These are phyloP conservation scores for Onygenales sp. DNA, from an alignment of 2,329 filamentous ascomycete genomes.

Conservation along the genomic window DNA sequence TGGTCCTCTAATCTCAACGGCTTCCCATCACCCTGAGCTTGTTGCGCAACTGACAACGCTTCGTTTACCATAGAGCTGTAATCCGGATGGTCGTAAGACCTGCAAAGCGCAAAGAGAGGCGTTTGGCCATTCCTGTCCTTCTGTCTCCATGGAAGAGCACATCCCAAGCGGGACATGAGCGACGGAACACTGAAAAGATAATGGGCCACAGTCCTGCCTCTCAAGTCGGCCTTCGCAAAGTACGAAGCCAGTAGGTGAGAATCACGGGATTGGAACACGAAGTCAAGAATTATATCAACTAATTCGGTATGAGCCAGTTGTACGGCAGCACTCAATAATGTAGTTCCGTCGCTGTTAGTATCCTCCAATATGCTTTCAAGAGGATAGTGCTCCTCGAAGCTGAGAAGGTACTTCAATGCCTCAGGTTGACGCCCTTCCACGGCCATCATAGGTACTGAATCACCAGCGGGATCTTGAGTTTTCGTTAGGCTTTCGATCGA, in stretches of 20 bases:
- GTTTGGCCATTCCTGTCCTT: constrained; percentile 96
- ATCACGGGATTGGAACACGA: constrained; percentile 51
- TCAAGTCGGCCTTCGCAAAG: constrained; percentile 64
- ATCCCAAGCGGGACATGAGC: constrained; percentile 67
- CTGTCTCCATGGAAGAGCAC: constrained; percentile 74
- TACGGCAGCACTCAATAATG: constrained; percentile 78
- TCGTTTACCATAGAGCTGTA: constrained; percentile 82
- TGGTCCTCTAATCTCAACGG: constrained; percentile 89
- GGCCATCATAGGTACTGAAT: constrained; percentile 84
- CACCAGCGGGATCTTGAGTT: constrained; percentile 56
- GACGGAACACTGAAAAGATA: constrained; percentile 88
- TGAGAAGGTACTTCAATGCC: constrained; percentile 69
- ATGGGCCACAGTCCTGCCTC: constrained; percentile 85
- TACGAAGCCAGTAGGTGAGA: constrained; percentile 56
- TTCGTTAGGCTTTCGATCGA: constrained; percentile 59
- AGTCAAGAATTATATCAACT: constrained; percentile 65
- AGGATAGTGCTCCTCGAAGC: constrained; percentile 66
- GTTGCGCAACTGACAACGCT: constrained; percentile 64
- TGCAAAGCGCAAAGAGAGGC: constrained; percentile 88
- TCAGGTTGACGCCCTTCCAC: constrained; percentile 62
- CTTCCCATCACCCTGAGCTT: constrained; percentile 64
- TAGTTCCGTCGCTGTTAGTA: constrained; percentile 81
- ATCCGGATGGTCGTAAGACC: constrained; percentile 85
- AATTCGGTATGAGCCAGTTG: constrained; percentile 70
- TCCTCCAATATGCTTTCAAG: constrained; percentile 65